Base-by-base conservation (phyloP, 192 early-diverging fungal genomes). In the Phlyctochytrium arcticum region DNA sequence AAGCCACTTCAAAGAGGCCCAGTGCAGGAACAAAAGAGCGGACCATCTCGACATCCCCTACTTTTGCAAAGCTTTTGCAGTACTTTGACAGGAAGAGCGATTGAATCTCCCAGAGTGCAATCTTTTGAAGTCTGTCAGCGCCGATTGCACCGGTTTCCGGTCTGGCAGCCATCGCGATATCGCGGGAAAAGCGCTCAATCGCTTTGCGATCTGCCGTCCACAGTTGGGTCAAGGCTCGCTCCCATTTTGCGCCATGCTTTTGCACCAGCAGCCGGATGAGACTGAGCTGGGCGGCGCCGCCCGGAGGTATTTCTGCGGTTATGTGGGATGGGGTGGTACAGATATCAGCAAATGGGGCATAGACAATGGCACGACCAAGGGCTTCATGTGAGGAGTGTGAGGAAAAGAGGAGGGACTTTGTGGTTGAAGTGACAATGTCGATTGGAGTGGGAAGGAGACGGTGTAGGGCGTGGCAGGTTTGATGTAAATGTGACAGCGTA, bases 1-100 rank as follows among this genome's bases (percentile, higher is more conserved):
- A 26, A 7, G 61, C 61, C 3, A 63, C 61, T 31, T 63, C 61
- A 37, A 63, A 63, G n/a, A 63, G n/a, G 15, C 61, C 61, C 29
- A 63, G 36, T 6, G 26, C 48, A 2, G 61, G 48, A 4, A 63
- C 31, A 5, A 63, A 63, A 26, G 31, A 36, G 19, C 34, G 12
- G 24, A 63, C 33, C 32, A 51, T 35, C 32, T 35, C 29, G 31
- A 54, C 30, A 26, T 63, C 61, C 46, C 31, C 21, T 23, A 30
- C 30, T 21, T 50, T 49, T 17, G 46, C 61, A 37, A 63, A 63
- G n/a, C 26, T 39, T n/a, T 29, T 53, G 31, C 61, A 63, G 39
- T n/a, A 12, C 2, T 19, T 2, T 44, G 12, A n/a, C 39, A 44
- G 2, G 15, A 19, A n/a, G 15, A 12, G 12, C 21, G 39, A n/a